Base-by-base conservation (phyloP, 306 rosid genomes). In the Alnus rubra region DNA sequence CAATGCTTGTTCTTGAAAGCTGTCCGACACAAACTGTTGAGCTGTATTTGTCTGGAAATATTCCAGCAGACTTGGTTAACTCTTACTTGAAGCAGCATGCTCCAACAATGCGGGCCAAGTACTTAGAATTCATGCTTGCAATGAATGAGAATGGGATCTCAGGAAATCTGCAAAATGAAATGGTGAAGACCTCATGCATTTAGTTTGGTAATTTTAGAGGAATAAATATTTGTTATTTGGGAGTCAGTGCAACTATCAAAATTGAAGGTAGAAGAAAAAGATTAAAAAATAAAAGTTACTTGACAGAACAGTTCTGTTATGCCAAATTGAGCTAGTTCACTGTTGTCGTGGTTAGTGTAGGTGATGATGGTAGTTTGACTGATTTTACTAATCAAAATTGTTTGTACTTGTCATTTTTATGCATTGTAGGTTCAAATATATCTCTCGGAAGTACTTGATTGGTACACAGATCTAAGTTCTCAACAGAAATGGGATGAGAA, bases 51-150 rank as follows among this genome's bases (percentile, higher is more conserved):
- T 90, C 97, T 0, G 98, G 97, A 75, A 93, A 96, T 83, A 96
- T 96, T 83, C 98, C 98, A 12, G 94, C 99, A 15, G 98, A 96
- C 77, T 87, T 96, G 93, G 98, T 93, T 76, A 96, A 92, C 88
- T 96, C 94, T 59, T 96, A 93, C 85, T 89, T 96, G 94, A 93
- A 96, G 92, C 94, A 90, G 82, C 99, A 87, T 86, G 93, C 99
- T 84, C 97, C 98, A 54, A 91, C 82, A 87, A 90, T 93, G 99
- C 99, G 93, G 87, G 92, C 93, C 74, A 91, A 82, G 39, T 96
- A 96, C 87, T 83, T 96, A 79, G 99, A 93, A 78, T 93, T 93
- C 83, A 96, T 96, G 98, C 98, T 96, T 87, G 96, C 97, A 54
- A 91, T 96, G 99, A 87, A 96, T 79, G 96, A 93, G 89, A 88